phyloP scores from a whole-genome alignment of 225 moss, liverwort and hornwort species.

The Marchantia paleacea region DNA sequence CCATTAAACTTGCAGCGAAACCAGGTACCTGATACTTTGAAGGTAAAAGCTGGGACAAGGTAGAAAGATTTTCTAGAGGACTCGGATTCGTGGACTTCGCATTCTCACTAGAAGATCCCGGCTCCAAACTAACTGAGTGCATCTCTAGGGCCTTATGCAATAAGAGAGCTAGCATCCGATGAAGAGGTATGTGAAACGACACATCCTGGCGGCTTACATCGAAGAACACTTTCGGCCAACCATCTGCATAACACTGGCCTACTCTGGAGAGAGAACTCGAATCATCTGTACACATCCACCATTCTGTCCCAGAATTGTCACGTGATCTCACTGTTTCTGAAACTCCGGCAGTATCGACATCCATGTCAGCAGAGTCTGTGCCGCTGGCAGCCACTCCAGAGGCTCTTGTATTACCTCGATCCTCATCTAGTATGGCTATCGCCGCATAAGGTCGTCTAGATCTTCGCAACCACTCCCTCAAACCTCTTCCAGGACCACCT shows the following conservation, averaged over 20 bases:
- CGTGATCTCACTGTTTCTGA: constrained; percentile 48
- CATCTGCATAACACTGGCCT: constrained; percentile 50
- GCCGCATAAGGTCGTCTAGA: constrained; percentile 55
- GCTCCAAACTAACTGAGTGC: constrained; percentile 46
- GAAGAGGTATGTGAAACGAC: constrained; percentile 84
- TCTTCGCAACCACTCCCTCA: constrained; percentile 80
- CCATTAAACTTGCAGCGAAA: constrained; percentile 74
- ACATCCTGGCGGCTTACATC: constrained; percentile 90
- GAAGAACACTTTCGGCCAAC: constrained; percentile 73
- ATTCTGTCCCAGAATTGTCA: constrained; percentile 55
- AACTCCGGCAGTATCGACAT: constrained; percentile 48
- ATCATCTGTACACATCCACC: constrained; percentile 89
- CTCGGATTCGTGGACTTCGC: constrained; percentile 8
- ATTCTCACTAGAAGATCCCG: constrained; percentile 30
- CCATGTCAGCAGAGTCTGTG: constrained; percentile 61
- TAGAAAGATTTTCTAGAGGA: constrained; percentile 25
- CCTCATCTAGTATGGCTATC: constrained; percentile 47
- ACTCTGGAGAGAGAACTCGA: constrained; percentile 38
- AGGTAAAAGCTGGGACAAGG: constrained; percentile 63
- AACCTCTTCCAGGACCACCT: constrained; percentile 55
- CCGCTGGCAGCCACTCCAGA: constrained; percentile 38
- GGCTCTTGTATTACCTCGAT: constrained; percentile 33
- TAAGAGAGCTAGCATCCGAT: constrained; percentile 78
- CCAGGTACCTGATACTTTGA: constrained; percentile 68
- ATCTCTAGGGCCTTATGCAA: constrained; percentile 63